phyloP scores from a whole-genome alignment of 1,284 basidiomycete species.

The Exobasidium cylindrosporum region DNA sequence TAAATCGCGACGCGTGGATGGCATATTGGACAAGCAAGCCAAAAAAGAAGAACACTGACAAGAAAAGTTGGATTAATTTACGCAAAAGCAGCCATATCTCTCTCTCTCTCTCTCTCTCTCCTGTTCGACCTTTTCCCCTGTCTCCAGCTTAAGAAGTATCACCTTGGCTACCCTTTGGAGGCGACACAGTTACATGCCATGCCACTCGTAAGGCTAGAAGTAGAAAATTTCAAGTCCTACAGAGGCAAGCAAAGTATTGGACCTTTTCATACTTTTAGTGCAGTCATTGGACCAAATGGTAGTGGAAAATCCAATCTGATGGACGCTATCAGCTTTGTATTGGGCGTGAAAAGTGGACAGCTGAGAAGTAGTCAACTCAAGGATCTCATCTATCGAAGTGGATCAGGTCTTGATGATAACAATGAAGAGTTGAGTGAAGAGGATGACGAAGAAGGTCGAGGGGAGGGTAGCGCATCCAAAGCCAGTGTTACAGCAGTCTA shows the following conservation, averaged over 20 bases:
- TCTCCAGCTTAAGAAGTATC: no score
- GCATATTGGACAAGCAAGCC: no score
- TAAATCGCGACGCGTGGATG: no score
- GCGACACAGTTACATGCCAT: no score
- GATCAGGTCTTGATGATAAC: slow-evolving; percentile 59
- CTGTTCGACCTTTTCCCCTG: no score
- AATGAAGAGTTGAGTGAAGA: slow-evolving; percentile 57
- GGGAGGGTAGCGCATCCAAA: slow-evolving; percentile 68
- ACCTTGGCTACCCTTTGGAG: no score
- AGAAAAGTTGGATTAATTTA: no score
- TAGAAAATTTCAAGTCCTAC: slow-evolving; percentile 61
- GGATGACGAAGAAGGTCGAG: slow-evolving; percentile 60
- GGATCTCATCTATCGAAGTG: slow-evolving; percentile 87
- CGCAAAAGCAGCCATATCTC: no score
- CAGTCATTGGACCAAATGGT: slow-evolving; percentile 93
- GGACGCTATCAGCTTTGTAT: slow-evolving; percentile 99
- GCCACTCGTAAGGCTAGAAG: slow-evolving; percentile 51
- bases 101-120: no score
- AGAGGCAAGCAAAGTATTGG: slow-evolving; percentile 82
- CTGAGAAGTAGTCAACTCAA: slow-evolving; percentile 87
- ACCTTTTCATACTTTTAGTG: slow-evolving; percentile 88
- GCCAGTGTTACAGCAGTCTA: slow-evolving; percentile 95
- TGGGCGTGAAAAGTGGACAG: slow-evolving; percentile 90
- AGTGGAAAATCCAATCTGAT: slow-evolving; percentile 98
- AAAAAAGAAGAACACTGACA: no score